These are phyloP conservation scores for Kregervanrija fluxuum DNA, from an alignment of 805 yeast species.

Conservation along the genomic window DNA sequence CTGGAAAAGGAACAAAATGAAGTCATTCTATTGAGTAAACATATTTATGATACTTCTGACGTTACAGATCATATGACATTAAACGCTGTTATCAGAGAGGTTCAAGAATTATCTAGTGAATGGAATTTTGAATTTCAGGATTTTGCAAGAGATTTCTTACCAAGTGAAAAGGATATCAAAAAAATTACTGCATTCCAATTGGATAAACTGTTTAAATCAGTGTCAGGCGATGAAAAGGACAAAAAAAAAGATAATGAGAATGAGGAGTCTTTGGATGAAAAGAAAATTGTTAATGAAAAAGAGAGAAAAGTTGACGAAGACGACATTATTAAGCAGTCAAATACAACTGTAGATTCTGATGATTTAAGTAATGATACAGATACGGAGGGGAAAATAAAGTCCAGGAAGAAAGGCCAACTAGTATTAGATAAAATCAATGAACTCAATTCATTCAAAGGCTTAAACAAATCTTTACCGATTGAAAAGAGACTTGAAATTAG, in stretches of 20 bases:
- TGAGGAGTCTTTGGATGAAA: slow-evolving; percentile 9
- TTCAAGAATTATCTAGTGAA: slow-evolving; percentile 74
- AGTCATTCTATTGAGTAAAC: slow-evolving; percentile 39
- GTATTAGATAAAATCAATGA: slow-evolving; percentile 21
- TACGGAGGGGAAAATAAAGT: slow-evolving; percentile 3
- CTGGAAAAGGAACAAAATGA: slow-evolving; percentile 44
- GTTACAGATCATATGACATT: slow-evolving; percentile 64
- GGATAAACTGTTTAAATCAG: slow-evolving; percentile 58
- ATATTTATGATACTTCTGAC: slow-evolving; percentile 45
- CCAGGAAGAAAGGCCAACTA: slow-evolving; percentile 14
- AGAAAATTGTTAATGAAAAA: slow-evolving; percentile 9
- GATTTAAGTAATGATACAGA: neutral
- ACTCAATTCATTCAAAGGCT: slow-evolving; percentile 1
- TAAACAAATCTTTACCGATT: too few species aligned
- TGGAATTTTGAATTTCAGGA: slow-evolving; percentile 84
- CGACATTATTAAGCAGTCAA: slow-evolving; percentile 7
- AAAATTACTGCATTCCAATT: slow-evolving; percentile 84
- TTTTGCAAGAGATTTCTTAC: slow-evolving; percentile 73
- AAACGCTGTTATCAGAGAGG: slow-evolving; percentile 58
- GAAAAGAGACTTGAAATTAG: neutral
- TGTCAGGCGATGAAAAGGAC: slow-evolving; percentile 11
- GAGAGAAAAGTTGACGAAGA: slow-evolving; percentile 4
- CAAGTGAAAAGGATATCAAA: slow-evolving; percentile 89
- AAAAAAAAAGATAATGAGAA: slow-evolving; percentile 6
- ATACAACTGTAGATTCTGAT: neutral